Evolutionary conservation across 2,329 filamentous ascomycete genomes (phyloP).

Genomic region (Tolypocladium pustulatum): DNA sequence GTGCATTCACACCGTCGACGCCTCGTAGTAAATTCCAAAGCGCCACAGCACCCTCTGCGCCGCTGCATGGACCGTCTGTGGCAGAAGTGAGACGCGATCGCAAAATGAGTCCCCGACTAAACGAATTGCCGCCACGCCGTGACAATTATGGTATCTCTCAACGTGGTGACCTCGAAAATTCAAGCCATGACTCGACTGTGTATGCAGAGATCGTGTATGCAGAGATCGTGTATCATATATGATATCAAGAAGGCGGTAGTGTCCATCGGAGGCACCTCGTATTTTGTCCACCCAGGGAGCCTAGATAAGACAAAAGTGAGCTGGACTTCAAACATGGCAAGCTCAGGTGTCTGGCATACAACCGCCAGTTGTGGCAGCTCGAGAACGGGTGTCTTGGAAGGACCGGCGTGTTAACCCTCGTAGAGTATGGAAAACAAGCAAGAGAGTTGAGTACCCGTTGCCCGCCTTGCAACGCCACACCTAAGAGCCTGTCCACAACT

Average conservation of each 20-base stretch:
- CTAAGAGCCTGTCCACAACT: not conserved
- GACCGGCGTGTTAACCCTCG: not conserved
- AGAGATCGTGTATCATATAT: not conserved
- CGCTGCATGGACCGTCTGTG: not conserved
- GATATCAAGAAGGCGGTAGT: not conserved
- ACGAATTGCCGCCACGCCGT: not conserved
- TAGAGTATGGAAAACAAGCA: not conserved
- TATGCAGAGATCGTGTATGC: not conserved
- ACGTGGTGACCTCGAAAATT: not conserved
- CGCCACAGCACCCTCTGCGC: not conserved
- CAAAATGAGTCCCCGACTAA: not conserved
- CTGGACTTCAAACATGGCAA: not conserved
- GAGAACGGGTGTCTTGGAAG: not conserved
- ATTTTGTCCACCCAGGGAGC: not conserved
- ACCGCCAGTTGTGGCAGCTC: too few relatives aligned
- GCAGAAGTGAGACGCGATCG: not conserved
- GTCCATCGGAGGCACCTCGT: not conserved
- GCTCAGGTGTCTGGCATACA: not conserved
- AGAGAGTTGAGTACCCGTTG: not conserved
- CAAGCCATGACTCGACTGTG: not conserved
- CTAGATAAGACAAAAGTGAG: not conserved
- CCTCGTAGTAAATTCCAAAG: not conserved
- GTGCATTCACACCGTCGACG: not conserved
- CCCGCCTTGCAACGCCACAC: not conserved
- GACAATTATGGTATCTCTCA: not conserved